These are phyloP conservation scores for Ceratocystis eucalypticola DNA, from an alignment of 2,329 filamentous ascomycete species.

Conservation along the genomic window DNA sequence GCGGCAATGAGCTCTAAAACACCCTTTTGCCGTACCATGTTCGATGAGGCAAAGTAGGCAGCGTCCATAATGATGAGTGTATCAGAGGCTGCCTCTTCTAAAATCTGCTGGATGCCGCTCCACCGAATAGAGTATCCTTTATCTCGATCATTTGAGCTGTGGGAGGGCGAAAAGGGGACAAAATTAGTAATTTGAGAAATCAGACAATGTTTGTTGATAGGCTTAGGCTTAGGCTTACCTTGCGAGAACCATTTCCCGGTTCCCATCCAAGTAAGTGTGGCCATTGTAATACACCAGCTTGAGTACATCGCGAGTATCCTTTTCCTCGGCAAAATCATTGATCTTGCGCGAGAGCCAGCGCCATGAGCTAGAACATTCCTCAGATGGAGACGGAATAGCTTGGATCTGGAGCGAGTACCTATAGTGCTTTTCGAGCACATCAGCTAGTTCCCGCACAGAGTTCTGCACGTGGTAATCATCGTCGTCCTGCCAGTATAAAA, in stretches of 20 bases:
- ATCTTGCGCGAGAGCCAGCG: constrained; percentile 41
- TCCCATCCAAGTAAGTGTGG: constrained; percentile 39
- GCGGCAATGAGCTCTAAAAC: constrained; percentile 45
- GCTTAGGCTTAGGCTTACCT: constrained; percentile 32
- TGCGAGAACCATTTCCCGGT: constrained; percentile 44
- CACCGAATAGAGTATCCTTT: constrained; percentile 35
- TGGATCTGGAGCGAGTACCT: constrained; percentile 37
- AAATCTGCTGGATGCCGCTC: constrained; percentile 41
- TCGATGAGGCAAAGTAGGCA: constrained; percentile 42
- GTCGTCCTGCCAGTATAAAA: constrained; percentile 46
- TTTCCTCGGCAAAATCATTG: constrained; percentile 39
- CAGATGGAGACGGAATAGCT: constrained; percentile 37
- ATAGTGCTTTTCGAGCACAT: constrained; percentile 40
- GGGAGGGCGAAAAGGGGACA: neutral
- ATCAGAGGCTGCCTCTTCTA: constrained; percentile 43
- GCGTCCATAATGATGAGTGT: constrained; percentile 46
- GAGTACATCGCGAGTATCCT: constrained; percentile 41
- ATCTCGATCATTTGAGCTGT: constrained; percentile 35
- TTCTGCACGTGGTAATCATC: constrained; percentile 28
- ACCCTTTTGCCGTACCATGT: constrained; percentile 36
- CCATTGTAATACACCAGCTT: constrained; percentile 48
- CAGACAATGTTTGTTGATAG: neutral
- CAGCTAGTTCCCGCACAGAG: constrained; percentile 35
- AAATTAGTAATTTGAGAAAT: neutral
- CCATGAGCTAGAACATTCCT: constrained; percentile 36